Evolutionary conservation across 2,329 filamentous ascomycete genomes (phyloP).

Genomic region (Bipolaris gigantea): DNA sequence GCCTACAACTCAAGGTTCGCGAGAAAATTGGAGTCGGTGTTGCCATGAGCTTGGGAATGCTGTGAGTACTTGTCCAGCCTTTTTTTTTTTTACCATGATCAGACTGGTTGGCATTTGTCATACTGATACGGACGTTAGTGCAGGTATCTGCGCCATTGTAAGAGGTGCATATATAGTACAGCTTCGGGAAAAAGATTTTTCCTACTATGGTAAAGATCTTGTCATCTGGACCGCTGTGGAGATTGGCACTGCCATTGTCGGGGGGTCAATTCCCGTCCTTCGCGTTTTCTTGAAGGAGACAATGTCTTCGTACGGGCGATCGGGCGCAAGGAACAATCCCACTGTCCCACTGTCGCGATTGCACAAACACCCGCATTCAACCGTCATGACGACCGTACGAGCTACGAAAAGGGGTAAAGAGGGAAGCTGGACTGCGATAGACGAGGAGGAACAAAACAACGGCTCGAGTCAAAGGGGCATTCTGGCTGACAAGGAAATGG

Average conservation of each 20-base stretch:
- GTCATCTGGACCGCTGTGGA: slow-evolving; percentile 37
- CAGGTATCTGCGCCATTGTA: slow-evolving; percentile 32
- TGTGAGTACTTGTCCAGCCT: slow-evolving; percentile 15
- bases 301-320: slow-evolving; percentile 9
- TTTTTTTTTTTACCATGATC: background rate
- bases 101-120: background rate
- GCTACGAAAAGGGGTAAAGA: background rate
- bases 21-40: slow-evolving; percentile 35
- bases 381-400: slow-evolving; percentile 2
- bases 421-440: background rate
- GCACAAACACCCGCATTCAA: slow-evolving; percentile 5
- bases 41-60: slow-evolving; percentile 36
- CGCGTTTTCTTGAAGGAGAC: slow-evolving; percentile 39
- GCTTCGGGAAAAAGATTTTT: slow-evolving; percentile 30
- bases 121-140: slow-evolving; percentile 9
- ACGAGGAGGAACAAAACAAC: background rate
- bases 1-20: slow-evolving; percentile 21
- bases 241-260: slow-evolving; percentile 35
- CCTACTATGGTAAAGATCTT: slow-evolving; percentile 35
- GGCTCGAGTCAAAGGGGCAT: slow-evolving; percentile 7
- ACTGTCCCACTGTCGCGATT: slow-evolving; percentile 2
- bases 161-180: slow-evolving; percentile 33
- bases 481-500: slow-evolving; percentile 6
- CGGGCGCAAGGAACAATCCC: background rate
- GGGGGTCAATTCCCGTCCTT: slow-evolving; percentile 34